Base-by-base conservation (phyloP, 2,329 filamentous ascomycete genomes). In the Parascedosporium putredinis region DNA sequence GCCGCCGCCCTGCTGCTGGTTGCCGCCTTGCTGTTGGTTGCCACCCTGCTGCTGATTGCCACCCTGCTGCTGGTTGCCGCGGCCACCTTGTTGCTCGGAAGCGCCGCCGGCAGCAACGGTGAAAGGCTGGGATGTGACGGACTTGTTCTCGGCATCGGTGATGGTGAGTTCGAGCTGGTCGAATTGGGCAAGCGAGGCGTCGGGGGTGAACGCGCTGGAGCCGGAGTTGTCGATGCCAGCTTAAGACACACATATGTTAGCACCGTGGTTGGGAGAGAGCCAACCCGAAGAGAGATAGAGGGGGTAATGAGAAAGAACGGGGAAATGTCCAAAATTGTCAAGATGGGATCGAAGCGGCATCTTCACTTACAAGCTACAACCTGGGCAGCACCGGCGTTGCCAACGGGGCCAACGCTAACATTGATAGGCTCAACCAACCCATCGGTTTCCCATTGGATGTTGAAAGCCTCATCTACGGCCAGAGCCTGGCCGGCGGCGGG, bases 151-250 rank as follows among this genome's bases (percentile, higher is more conserved):
- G 42, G 49, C 18, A 20, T 51, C 44, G 29, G 42, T 47, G 20
- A 48, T n/a, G 14, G 25, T 27, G 6, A 47, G 25, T 5, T 43
- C 29, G 16, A 51, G 46, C 33, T 38, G 23, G n/a, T 47, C 38
- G 23, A 34, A 22, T 9, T 45, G 29, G 25, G 22, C 49, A n/a
- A 42, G 16, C 9, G 43, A 27, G 10, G 20, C 20, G n/a, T 27
- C 43, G 6, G 42, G 49, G 16, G 49, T 46, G 24, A 50, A 46
- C 4, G 42, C 10, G 14, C 40, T 24, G 8, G 49, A 50, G 18
- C 49, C 40, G 9, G 49, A 34, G 49, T 50, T 50, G 29, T 50
- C 40, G 42, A 50, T 27, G 22, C 31, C 43, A n/a, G 43, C 49
- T 50, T 18, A 12, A 12, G n/a, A n/a, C n/a, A n/a, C n/a, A 27